phyloP scores from a whole-genome alignment of 2,329 filamentous ascomycete species.

The Microsporum canis region DNA sequence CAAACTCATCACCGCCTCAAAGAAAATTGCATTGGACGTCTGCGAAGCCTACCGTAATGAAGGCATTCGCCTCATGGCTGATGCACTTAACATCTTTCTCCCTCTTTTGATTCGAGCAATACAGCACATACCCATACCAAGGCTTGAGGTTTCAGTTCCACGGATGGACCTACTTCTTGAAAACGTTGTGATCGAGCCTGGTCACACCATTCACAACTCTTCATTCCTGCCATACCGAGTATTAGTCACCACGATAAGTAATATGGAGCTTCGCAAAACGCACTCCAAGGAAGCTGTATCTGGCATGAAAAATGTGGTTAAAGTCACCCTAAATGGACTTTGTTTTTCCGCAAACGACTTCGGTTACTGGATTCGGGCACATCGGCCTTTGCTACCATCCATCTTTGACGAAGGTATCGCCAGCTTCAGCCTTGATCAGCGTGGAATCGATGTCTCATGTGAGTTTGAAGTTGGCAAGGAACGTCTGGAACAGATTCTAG shows the following conservation, averaged over 20 bases:
- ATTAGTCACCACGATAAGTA: conserved; percentile 71
- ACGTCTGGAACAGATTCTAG: conserved; percentile 67
- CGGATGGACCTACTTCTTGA: conserved; percentile 77
- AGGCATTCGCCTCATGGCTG: conserved; percentile 61
- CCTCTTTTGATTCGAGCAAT: conserved; percentile 65
- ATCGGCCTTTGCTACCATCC: conserved; percentile 52
- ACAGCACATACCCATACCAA: conserved; percentile 80
- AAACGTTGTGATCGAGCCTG: conserved; percentile 82
- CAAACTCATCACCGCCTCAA: conserved; percentile 54
- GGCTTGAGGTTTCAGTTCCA: conserved; percentile 75
- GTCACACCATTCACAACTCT: conserved; percentile 67
- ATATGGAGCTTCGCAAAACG: conserved; percentile 73
- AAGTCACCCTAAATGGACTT: conserved; percentile 68
- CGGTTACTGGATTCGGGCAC: conserved; percentile 77
- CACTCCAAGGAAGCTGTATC: conserved; percentile 55
- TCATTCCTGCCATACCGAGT: conserved; percentile 83
- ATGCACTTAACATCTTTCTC: conserved; percentile 68
- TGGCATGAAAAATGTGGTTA: conserved; percentile 58
- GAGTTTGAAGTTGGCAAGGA: conserved; percentile 75
- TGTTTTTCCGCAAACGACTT: conserved; percentile 77
- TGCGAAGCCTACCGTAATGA: conserved; percentile 53
- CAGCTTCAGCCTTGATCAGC: conserved; percentile 72
- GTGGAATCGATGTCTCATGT: conserved; percentile 74
- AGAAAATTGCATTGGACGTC: conserved; percentile 57
- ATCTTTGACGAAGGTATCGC: conserved; percentile 75